These are phyloP conservation scores for Ensete ventricosum DNA, from an alignment of 176 grass and related monocot species.

Conservation along the genomic window DNA sequence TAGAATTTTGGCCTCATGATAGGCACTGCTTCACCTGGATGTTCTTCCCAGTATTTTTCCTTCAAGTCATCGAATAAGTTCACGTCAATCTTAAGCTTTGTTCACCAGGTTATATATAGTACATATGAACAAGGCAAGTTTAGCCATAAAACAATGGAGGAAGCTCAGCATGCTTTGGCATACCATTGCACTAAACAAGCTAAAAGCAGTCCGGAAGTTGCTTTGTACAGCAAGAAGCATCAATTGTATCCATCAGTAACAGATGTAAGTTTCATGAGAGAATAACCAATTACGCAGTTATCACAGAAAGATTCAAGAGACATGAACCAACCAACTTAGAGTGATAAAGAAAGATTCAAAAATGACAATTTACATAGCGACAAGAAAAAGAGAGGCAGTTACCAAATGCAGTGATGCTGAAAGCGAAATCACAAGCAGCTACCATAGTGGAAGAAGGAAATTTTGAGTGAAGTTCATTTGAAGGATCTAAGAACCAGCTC, in stretches of 20 bases:
- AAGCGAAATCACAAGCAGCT: too few relatives aligned
- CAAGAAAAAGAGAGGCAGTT: too few relatives aligned
- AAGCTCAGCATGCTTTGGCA: neutral
- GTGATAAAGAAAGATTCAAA: too few relatives aligned
- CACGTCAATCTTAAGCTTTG: neutral
- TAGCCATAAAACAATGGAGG: neutral
- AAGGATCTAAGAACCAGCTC: neutral
- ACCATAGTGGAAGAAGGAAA: too few relatives aligned
- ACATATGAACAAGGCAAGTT: neutral
- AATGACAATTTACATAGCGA: too few relatives aligned
- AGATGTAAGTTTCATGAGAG: neutral
- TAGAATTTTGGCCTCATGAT: conserved; percentile 96
- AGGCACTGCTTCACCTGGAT: conserved; percentile 76
- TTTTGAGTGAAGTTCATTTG: too few relatives aligned
- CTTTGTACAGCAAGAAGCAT: neutral
- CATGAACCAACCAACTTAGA: too few relatives aligned
- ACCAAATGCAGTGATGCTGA: too few relatives aligned
- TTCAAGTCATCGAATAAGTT: conserved; percentile 22
- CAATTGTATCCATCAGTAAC: neutral
- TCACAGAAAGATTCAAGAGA: too few relatives aligned
- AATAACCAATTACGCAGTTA: neutral
- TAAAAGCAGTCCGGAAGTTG: too few relatives aligned
- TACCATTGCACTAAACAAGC: too few relatives aligned
- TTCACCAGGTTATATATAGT: neutral
- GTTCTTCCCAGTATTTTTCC: conserved; percentile 97